Evolutionary conservation across 768 basidiomycete species (phyloP).

Genomic region (Tricholoma sp.): DNA sequence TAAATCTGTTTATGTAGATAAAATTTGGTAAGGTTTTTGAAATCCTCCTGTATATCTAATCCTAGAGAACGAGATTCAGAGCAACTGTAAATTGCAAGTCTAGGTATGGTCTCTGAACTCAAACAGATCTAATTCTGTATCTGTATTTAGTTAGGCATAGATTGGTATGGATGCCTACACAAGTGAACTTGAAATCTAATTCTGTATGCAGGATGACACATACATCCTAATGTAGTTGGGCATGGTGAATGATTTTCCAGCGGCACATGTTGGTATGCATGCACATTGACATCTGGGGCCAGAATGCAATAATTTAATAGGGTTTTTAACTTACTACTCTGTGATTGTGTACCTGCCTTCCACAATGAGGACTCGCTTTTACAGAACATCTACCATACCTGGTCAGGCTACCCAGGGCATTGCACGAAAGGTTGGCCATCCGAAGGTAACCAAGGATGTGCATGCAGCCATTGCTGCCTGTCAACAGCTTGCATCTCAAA

Average conservation of each 20-base stretch:
- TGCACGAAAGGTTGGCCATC: neutral
- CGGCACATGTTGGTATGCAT: no score
- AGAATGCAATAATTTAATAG: neutral
- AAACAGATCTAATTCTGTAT: neutral
- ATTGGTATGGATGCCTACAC: no score
- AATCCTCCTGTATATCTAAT: neutral
- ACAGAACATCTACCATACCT: neutral
- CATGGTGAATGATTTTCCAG: no score
- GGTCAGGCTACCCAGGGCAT: neutral
- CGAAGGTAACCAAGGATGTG: neutral
- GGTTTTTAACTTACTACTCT: neutral
- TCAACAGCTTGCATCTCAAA: neutral
- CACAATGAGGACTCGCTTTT: neutral
- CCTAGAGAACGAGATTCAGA: neutral
- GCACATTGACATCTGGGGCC: neutral
- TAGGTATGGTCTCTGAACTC: neutral
- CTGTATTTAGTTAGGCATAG: no score
- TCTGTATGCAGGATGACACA: neutral
- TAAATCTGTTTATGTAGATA: neutral
- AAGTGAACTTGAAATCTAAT: neutral
- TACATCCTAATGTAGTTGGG: no score
- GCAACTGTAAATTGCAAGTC: neutral
- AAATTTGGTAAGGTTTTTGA: neutral
- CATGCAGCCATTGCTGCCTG: neutral
- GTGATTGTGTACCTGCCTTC: neutral